These are phyloP conservation scores for Helicocarpus griseus DNA, from an alignment of 2,329 filamentous ascomycete species.

Conservation along the genomic window DNA sequence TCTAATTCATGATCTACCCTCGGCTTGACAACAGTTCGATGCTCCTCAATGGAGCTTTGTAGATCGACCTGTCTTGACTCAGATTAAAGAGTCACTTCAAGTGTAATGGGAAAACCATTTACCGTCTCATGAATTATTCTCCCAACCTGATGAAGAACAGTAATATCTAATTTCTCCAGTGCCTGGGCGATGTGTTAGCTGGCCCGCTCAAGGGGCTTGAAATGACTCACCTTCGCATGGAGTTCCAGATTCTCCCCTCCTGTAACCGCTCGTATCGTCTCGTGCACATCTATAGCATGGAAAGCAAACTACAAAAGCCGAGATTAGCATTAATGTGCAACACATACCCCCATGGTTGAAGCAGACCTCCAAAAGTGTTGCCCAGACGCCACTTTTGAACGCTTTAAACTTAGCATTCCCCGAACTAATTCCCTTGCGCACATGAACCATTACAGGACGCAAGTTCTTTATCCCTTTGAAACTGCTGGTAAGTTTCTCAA, in stretches of 20 bases:
- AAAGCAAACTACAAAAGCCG: conserved; percentile 53
- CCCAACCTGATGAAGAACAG: conserved; percentile 55
- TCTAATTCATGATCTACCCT: conserved; percentile 70
- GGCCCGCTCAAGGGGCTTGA: background rate
- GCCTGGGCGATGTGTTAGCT: conserved; percentile 33
- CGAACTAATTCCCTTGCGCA: conserved; percentile 66
- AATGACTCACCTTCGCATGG: conserved; percentile 40
- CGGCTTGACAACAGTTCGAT: conserved; percentile 60
- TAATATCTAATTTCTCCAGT: conserved; percentile 49
- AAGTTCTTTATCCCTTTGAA: conserved; percentile 70
- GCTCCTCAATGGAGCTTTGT: conserved; percentile 59
- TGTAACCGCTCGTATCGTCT: conserved; percentile 49
- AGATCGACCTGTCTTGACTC: conserved; percentile 56
- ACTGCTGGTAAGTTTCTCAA: conserved; percentile 49
- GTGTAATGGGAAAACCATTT: background rate
- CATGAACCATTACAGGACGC: conserved; percentile 54
- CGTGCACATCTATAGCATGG: conserved; percentile 59
- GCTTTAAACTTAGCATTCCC: conserved; percentile 42
- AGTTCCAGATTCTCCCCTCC: conserved; percentile 46
- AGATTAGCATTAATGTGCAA: conserved; percentile 6
- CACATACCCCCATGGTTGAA: background rate
- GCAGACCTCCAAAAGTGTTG: conserved; percentile 49
- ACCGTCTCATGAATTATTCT: conserved; percentile 59
- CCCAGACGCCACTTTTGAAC: conserved; percentile 62
- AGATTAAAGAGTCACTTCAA: background rate